phyloP scores from a whole-genome alignment of 2,329 filamentous ascomycete genomes.

The Graphilbum sp. region DNA sequence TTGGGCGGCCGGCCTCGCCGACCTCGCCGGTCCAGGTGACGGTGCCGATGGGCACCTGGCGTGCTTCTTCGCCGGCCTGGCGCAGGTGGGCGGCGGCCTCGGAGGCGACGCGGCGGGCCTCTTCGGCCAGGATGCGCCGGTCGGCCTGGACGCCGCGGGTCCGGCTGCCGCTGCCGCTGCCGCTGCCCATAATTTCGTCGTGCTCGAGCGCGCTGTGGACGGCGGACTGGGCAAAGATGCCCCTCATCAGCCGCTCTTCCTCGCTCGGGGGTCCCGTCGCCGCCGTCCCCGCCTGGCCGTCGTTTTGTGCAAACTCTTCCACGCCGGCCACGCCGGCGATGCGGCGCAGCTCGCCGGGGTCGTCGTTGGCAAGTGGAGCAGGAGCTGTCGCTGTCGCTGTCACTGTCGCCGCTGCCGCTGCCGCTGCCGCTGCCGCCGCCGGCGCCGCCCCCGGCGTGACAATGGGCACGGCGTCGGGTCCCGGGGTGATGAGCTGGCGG shows the following conservation, averaged over 20 bases:
- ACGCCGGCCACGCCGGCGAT: conserved; percentile 42
- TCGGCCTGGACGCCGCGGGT: conserved; percentile 58
- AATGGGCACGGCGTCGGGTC: conserved; percentile 10
- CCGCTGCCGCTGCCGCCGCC: too few relatives aligned
- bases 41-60: conserved; percentile 59
- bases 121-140: conserved; percentile 59
- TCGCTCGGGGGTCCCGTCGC: conserved; percentile 20
- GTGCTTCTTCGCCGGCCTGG: conserved; percentile 55
- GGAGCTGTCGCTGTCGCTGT: too few relatives aligned
- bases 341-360: conserved; percentile 17
- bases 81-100: conserved; percentile 63
- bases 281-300: conserved; percentile 23
- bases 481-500: conserved; percentile 14
- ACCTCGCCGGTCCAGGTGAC: conserved; percentile 88
- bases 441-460: too few relatives aligned
- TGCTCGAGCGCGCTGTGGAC: conserved; percentile 90
- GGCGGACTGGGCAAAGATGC: conserved; percentile 71
- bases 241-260: conserved; percentile 69
- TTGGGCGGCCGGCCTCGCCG: conserved; percentile 62
- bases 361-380: too few relatives aligned
- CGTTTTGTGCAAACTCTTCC: conserved; percentile 36
- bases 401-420: too few relatives aligned
- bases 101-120: conserved; percentile 65
- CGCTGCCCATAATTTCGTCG: conserved; percentile 74
- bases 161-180: conserved; percentile 52